Evolutionary conservation across 768 basidiomycete genomes (phyloP), one percentile per base, ranked within the genome.

Genomic region (Pisolithus microcarpus): DNA sequence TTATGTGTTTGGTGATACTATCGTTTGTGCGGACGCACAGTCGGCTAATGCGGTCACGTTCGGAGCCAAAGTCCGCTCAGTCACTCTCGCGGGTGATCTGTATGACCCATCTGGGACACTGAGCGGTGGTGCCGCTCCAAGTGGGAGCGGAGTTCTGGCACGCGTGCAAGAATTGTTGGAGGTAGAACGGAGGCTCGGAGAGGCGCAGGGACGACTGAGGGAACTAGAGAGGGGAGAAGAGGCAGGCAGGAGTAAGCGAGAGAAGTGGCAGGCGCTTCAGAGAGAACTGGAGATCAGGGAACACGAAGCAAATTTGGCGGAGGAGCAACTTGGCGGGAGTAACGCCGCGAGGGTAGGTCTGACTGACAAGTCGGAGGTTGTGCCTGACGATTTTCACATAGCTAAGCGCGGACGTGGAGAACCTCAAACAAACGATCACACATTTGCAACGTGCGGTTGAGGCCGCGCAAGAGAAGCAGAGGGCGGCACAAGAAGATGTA

Each of bases 101-200:
- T 98, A 99, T 65, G 96, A 99, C 55, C 95, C 96, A 2, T 87
- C 87, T 7, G 95, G 95, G 7, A 94, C 89, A 0, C 79, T 99
- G 18, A 90, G 85, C 18, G 96, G 96, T 5, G 96, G 96, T 1
- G 80, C 91, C 1, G 84, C 91, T 0, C 90, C 93, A 0, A 85
- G 73, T 54, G 75, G 82, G 21, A 82, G 77, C 30, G 87, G 88
- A 1, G 73, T 85, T 3, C 72, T 98, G 16, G 70, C 95, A 46
- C 82, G 83, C 56, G 91, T 93, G 0, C 92, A 95, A 63, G 84
- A 91, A 62, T 69, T 97, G 38, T 67, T 87, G 24, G 79, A 77
- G 8, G 76, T 84, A 4, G 91, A 93, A 61, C 67, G 64, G 31
- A 75, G 74, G 54, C 68, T 92, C 4, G 66, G 68, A 0, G 72